Evolutionary conservation across 179 eudicot species (phyloP).

Genomic region (Silene noctiflora): DNA sequence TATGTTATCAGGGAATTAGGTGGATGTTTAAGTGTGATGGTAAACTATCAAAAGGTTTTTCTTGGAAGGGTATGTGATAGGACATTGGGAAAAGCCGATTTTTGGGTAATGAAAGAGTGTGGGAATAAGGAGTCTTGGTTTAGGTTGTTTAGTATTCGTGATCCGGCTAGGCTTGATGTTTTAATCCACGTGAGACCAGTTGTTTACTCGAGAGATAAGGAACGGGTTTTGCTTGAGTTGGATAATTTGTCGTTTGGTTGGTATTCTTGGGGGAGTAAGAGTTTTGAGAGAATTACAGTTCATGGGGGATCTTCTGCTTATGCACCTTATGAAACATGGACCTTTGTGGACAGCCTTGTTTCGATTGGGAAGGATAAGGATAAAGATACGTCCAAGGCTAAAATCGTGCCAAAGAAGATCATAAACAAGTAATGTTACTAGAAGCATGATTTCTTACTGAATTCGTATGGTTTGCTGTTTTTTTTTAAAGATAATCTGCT

Average conservation of each 20-base stretch:
- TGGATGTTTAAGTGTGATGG: constrained; percentile 13
- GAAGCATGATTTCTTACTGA: too few relatives aligned
- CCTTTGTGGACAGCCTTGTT: constrained; percentile 13
- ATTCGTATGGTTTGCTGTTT: too few relatives aligned
- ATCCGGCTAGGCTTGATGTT: not conserved
- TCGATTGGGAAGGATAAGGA: not conserved
- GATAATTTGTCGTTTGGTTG: not conserved
- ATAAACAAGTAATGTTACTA: not conserved
- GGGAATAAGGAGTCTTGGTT: constrained; percentile 21
- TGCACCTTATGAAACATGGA: not conserved
- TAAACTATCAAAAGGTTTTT: not conserved
- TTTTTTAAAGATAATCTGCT: too few relatives aligned
- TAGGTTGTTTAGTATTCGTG: not conserved
- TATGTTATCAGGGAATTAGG: constrained; percentile 4
- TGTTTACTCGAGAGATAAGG: not conserved
- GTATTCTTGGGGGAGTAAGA: not conserved
- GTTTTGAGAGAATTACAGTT: not conserved
- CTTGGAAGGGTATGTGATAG: not conserved
- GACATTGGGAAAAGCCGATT: not conserved
- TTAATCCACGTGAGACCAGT: not conserved
- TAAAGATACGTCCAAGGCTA: not conserved
- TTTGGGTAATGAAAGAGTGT: constrained; percentile 20
- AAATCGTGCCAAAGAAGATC: not conserved
- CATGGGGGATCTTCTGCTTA: not conserved
- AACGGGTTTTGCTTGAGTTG: not conserved